phyloP scores from a whole-genome alignment of 2,329 filamentous ascomycete species.

The Aureobasidium pullulans region DNA sequence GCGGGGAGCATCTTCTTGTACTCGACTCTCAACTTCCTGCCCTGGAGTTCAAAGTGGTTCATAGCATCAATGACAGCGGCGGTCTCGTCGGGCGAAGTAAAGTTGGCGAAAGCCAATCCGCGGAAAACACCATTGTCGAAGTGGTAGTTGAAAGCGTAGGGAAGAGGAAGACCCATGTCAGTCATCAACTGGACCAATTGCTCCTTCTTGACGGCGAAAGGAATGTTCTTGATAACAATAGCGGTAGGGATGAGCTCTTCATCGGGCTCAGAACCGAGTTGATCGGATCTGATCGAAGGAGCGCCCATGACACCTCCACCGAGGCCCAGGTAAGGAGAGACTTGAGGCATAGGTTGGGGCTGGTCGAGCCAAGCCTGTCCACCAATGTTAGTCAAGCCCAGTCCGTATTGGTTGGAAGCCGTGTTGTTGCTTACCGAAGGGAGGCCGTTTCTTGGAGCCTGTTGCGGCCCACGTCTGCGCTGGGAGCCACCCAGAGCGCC shows the following conservation, averaged over 20 bases:
- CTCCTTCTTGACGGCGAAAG: constrained; percentile 96
- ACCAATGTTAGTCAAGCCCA: constrained; percentile 10
- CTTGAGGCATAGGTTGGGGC: constrained; percentile 34
- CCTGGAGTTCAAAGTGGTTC: constrained; percentile 93
- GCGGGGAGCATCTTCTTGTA: constrained; percentile 99
- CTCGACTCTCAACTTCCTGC: constrained; percentile 88
- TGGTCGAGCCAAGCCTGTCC: constrained; percentile 57
- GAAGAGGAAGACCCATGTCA: constrained; percentile 83
- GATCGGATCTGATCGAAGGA: constrained; percentile 36
- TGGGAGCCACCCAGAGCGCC: constrained; percentile 28
- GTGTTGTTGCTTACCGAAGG: constrained; percentile 59
- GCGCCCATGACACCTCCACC: constrained; percentile 22
- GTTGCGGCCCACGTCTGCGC: constrained; percentile 47
- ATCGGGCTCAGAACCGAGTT: constrained; percentile 47
- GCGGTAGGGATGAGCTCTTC: constrained; percentile 96
- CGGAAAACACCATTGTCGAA: constrained; percentile 98
- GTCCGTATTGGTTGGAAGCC: constrained; percentile 1
- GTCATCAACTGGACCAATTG: constrained; percentile 90
- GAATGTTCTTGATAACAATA: constrained; percentile 99
- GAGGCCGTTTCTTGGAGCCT: constrained; percentile 49
- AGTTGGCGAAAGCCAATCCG: constrained; percentile 94
- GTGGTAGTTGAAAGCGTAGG: constrained; percentile 99
- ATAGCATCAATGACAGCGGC: constrained; percentile 84
- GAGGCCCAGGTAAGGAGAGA: constrained; percentile 38
- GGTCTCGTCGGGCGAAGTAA: constrained; percentile 91